Base-by-base conservation (phyloP, 495 filamentous ascomycete species). In the Hamigera avellanea region DNA sequence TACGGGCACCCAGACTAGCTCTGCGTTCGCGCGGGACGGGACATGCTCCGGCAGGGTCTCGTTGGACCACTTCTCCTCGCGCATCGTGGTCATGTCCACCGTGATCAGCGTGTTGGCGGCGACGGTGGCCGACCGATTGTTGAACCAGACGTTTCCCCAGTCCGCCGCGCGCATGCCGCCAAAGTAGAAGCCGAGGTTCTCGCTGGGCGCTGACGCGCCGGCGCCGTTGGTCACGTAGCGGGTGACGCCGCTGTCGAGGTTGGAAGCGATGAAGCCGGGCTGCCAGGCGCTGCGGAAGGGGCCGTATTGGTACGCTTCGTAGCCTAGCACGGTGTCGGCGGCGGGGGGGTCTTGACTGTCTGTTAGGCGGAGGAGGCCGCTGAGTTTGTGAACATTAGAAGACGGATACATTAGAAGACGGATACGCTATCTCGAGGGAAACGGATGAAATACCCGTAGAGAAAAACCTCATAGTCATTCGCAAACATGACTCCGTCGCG, bases 101-200 rank as follows among this genome's bases (percentile, higher is more conserved):
- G 67, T 64, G 40, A 84, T 75, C 18, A 86, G 52, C 14, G 59
- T 71, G 39, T 69, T 43, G 17, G 53, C 40, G 0, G 39, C 44
- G 7, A 16, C 19, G 32, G 53, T 64, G 7, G 53, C 33, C 8
- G 53, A 45, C 4, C 32, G 19, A 39, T 67, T 67, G 5, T 33
- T 19, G 12, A 47, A 41, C 32, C 59, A 67, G 40, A 80, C 67
- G 1, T 61, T 44, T 0, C 70, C 69, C 48, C 56, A 64, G 39
- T 54, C 53, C 5, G 48, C 31, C 0, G 66, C 62, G 16, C 61
- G 70, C 60, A 75, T 62, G 0, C 81, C 81, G 3, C 74, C 70
- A 45, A 86, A 81, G 45, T 83, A 81, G 60, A 78, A 86, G 0
- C 72, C 79, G 36, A 72, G 65, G 41, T 85, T 80, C 53, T 86